phyloP scores from a whole-genome alignment of 73 alveolate species.

The Tetrahymena elliotti region DNA sequence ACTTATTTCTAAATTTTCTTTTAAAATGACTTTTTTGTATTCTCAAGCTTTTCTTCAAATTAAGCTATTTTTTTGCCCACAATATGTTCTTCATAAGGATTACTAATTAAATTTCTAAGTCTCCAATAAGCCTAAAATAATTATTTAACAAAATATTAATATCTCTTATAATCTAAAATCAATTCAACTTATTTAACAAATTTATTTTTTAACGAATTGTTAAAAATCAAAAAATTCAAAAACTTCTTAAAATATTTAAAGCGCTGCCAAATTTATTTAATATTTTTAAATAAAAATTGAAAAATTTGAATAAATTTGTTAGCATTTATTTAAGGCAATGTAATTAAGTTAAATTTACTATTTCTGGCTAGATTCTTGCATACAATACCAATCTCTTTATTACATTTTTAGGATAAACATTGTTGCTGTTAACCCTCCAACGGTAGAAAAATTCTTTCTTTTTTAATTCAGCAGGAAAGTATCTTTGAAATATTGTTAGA shows the following conservation, averaged over 20 bases:
- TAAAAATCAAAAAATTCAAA: too few species aligned
- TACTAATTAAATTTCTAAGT: neutral
- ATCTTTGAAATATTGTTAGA: neutral
- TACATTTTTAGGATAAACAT: neutral
- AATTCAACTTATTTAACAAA: too few species aligned
- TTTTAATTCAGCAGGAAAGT: neutral
- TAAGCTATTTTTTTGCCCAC: neutral
- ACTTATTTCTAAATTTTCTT: neutral
- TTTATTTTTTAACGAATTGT: too few species aligned
- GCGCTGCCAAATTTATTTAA: too few species aligned
- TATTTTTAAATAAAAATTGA: too few species aligned
- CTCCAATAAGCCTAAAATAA: conserved; percentile 2
- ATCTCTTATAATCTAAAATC: neutral
- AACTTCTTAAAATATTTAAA: too few species aligned
- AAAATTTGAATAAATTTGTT: too few species aligned
- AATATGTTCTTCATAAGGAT: neutral
- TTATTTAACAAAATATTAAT: neutral
- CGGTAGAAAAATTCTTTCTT: neutral
- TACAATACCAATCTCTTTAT: neutral
- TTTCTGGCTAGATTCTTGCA: neutral
- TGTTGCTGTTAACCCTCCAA: neutral
- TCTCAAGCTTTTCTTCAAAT: neutral
- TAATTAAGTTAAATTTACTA: neutral
- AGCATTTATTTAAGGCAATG: too few species aligned
- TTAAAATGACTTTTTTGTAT: neutral